Conservation (phyloP, 2,329 filamentous ascomycete species). For the Pseudogymnoascus sp. region DNA sequence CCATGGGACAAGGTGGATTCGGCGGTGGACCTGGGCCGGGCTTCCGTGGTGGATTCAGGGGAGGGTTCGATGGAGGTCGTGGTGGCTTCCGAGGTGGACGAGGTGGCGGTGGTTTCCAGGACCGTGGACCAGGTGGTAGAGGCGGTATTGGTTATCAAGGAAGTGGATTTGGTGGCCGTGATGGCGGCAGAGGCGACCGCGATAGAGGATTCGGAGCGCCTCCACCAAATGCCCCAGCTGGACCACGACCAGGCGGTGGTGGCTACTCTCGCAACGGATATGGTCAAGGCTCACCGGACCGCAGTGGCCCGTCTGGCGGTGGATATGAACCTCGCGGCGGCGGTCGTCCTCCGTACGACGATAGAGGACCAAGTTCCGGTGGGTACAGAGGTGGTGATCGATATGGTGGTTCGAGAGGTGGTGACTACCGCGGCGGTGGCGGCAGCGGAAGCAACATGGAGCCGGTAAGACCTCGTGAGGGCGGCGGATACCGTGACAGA, state of each 20-base stretch:
- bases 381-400: slow-evolving; percentile 38
- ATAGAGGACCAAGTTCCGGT: slow-evolving; percentile 42
- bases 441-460: slow-evolving; percentile 69
- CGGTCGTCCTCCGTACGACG: slow-evolving; percentile 52
- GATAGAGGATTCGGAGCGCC: slow-evolving; percentile 41
- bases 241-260: slow-evolving; percentile 44
- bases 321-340: slow-evolving; percentile 46
- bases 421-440: slow-evolving; percentile 17
- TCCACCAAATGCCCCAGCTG: slow-evolving; percentile 52
- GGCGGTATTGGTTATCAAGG: slow-evolving; percentile 28
- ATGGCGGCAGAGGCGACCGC: slow-evolving; percentile 14
- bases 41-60: slow-evolving; percentile 27
- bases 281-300: slow-evolving; percentile 26
- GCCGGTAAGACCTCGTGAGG: slow-evolving; percentile 62
- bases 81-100: slow-evolving; percentile 36
- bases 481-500: slow-evolving; percentile 33
- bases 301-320: slow-evolving; percentile 32
- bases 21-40: slow-evolving; percentile 38
- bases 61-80: slow-evolving; percentile 30
- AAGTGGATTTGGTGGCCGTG: slow-evolving; percentile 20
- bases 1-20: slow-evolving; percentile 53
- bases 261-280: slow-evolving; percentile 35
- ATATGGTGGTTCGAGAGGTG: slow-evolving; percentile 32
- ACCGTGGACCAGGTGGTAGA: slow-evolving; percentile 25
- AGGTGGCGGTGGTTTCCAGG: slow-evolving; percentile 22